Evolutionary conservation across 2,329 filamentous ascomycete species (phyloP).

Genomic region (Aspergillus unguis): DNA sequence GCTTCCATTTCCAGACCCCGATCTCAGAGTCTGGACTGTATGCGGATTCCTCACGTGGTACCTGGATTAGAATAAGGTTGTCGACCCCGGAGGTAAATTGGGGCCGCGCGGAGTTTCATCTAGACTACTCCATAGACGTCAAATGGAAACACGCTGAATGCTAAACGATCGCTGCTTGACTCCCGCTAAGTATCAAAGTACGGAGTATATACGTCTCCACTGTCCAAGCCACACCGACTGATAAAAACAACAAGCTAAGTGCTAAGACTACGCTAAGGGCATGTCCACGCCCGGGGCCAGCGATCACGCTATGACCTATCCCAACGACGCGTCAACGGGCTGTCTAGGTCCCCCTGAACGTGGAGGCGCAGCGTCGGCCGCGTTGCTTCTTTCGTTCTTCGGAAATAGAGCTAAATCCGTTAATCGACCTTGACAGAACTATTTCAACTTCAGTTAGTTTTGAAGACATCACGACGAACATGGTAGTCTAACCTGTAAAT

Average conservation of each 20-base stretch:
- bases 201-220: constrained; percentile 7
- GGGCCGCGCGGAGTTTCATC: neutral
- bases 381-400: neutral
- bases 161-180: constrained; percentile 7
- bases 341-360: too few relatives aligned
- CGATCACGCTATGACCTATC: too few relatives aligned
- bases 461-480: too few relatives aligned
- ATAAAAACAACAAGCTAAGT: neutral
- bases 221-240: neutral
- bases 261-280: too few relatives aligned
- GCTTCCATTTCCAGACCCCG: too few relatives aligned
- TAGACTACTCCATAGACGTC: neutral
- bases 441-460: neutral
- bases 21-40: too few relatives aligned
- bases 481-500: constrained; percentile 69
- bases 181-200: constrained; percentile 11
- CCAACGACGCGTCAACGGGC: too few relatives aligned
- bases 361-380: too few relatives aligned
- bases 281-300: too few relatives aligned
- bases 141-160: neutral
- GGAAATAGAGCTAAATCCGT: neutral
- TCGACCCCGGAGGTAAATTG: too few relatives aligned
- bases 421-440: constrained; percentile 38
- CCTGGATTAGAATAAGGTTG: too few relatives aligned
- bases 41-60: too few relatives aligned